Percentiles rank a stretch among this genome's conserved stretches.
These are phyloP conservation scores for Hemileccinum rubropunctum DNA, from an alignment of 768 basidiomycete genomes.

Conservation along the genomic window DNA sequence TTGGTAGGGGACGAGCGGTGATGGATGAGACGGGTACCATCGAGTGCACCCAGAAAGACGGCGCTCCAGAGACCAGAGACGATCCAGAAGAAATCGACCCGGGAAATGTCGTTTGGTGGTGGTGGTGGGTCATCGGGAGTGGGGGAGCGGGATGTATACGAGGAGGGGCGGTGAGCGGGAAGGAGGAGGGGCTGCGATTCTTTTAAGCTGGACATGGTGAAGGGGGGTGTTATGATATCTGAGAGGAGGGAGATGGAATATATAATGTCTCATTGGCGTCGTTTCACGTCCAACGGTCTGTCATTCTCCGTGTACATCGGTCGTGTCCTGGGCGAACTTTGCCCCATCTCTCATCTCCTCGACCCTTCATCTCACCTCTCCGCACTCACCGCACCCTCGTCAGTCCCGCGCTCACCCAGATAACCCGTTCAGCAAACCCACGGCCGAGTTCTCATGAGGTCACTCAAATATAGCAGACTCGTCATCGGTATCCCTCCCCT, in stretches of 20 bases:
- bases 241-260: constrained; percentile 11
- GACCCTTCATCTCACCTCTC: background rate
- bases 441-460: too few relatives aligned
- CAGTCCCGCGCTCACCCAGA: too few relatives aligned
- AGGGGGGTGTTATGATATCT: background rate
- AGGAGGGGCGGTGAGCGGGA: constrained; percentile 30
- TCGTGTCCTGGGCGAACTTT: constrained; percentile 15
- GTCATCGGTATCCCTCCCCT: too few relatives aligned
- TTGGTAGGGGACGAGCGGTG: background rate
- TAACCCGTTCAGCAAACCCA: too few relatives aligned
- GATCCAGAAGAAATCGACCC: constrained; percentile 62
- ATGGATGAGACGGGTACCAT: constrained; percentile 47
- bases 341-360: too few relatives aligned
- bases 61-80: constrained; percentile 78
- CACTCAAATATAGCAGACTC: too few relatives aligned
- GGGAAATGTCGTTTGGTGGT: constrained; percentile 45
- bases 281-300: constrained; percentile 21
- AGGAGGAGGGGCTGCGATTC: constrained; percentile 59
- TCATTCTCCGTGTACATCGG: constrained; percentile 34
- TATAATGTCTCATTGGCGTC: constrained; percentile 19
- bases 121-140: constrained; percentile 28
- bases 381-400: constrained; percentile 11
- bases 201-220: constrained; percentile 31
- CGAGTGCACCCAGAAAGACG: constrained; percentile 81
- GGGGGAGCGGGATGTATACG: constrained; percentile 43